Base-by-base conservation (phyloP, 139 green algal genomes). In the Chlamydomonas eustigma region DNA sequence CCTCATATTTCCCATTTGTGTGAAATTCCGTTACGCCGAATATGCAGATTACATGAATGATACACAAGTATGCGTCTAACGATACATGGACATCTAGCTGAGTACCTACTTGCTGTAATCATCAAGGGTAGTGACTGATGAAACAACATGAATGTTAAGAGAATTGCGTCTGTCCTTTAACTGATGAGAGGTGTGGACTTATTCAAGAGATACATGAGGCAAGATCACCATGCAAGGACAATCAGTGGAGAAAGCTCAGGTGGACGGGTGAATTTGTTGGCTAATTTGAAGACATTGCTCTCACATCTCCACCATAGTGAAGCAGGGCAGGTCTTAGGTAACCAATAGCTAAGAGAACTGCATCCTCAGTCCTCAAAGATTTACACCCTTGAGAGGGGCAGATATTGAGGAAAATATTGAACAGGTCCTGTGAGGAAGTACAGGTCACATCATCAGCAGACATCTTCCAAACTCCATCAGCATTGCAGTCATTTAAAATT, bases 391-490 rank as follows among this genome's bases (percentile, higher is more conserved):
- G 58, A 28, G 32, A 34, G 6, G 18, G 6, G 58, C 58, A 70
- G 25, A 70, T 28, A 35, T 70, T 70, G 58, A 70, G 58, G 58
- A 37, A 70, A 24, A 70, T 34, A 28, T 70, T 70, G 58, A 70
- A 70, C 25, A 34, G 6, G 58, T 70, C 58, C 58, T 58, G 44
- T 12, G 18, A 58, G 18, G 44, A 58, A 18, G 44, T 58, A 18
- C 12, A 58, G 44, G 18, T 18, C 12, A 58, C 18, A 18, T 12
- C 44, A 58, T 58, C 44, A 58, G 44, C 12, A 18, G 44, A 58
- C 44, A 58, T 58, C 12, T 58, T 18, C 44, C 44, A 58, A 28
- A 58, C 44, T 28, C 44, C 44, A 28, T 58, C 44, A 58, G 12
- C 18, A 58, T 58, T 58, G 44, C 12, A 58, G 12, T 28, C 18